A percentile compares a stretch with the other conserved stretches of the same genome.
Evolutionary conservation across 106 monocot species (phyloP).

Genomic region (Apostasia ramifera): DNA sequence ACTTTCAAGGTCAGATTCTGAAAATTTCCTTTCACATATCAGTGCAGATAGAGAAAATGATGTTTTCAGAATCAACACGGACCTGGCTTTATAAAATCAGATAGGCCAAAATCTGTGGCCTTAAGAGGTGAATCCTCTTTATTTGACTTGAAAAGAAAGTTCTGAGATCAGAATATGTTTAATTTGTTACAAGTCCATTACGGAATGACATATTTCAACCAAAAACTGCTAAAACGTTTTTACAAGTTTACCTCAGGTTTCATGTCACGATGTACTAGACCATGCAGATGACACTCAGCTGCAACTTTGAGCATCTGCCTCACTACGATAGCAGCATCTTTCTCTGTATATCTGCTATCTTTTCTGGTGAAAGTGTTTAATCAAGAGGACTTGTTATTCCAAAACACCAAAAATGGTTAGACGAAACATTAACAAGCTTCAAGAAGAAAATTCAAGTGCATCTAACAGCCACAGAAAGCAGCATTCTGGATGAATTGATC

Average conservation of each 20-base stretch:
- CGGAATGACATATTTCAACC: not conserved
- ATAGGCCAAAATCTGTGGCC: constrained; percentile 96
- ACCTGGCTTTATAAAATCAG: constrained; percentile 91
- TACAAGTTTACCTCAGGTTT: constrained; percentile 77
- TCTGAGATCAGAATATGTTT: constrained; percentile 35
- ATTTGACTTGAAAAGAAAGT: constrained; percentile 93
- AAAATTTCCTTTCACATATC: not conserved
- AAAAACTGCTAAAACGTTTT: not conserved
- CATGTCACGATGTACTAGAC: constrained; percentile 93
- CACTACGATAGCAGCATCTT: constrained; percentile 88
- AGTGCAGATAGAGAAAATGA: not conserved
- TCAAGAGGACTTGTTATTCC: constrained; percentile 1
- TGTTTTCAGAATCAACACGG: not conserved
- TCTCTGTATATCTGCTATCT: constrained; percentile 89
- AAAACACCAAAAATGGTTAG: not conserved
- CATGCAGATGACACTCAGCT: constrained; percentile 91
- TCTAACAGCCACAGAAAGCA: constrained; percentile 1
- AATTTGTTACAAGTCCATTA: not conserved
- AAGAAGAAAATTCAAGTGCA: not conserved
- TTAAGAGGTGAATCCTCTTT: constrained; percentile 70
- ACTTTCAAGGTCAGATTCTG: constrained; percentile 1
- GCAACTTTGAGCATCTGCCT: constrained; percentile 96
- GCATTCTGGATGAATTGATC: not conserved
- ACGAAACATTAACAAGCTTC: not conserved
- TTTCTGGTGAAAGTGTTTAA: constrained; percentile 41